Evolutionary conservation across 2,329 filamentous ascomycete species (phyloP).

Genomic region (Epicoccum nigrum): DNA sequence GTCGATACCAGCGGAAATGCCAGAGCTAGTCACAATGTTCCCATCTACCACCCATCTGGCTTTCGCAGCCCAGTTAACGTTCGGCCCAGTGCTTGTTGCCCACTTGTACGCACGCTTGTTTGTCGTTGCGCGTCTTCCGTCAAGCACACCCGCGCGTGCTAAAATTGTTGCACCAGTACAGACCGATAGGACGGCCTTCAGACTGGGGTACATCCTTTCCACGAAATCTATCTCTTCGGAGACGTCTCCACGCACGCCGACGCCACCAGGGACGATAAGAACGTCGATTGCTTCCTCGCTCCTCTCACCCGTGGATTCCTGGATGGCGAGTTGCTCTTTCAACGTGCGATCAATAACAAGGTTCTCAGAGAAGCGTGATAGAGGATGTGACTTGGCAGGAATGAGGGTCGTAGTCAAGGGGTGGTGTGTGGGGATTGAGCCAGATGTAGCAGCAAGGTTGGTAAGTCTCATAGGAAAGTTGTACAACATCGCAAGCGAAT

Average conservation of each 20-base stretch:
- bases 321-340: slow-evolving; percentile 22
- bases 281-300: slow-evolving; percentile 53
- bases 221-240: slow-evolving; percentile 55
- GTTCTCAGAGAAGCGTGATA: slow-evolving; percentile 27
- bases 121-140: slow-evolving; percentile 66
- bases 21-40: slow-evolving; percentile 69
- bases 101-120: slow-evolving; percentile 64
- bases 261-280: slow-evolving; percentile 69
- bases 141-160: slow-evolving; percentile 63
- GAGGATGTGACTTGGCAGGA: slow-evolving; percentile 17
- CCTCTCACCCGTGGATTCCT: slow-evolving; percentile 15
- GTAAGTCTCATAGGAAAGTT: slow-evolving; percentile 36
- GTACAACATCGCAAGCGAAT: slow-evolving; percentile 36
- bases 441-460: slow-evolving; percentile 28
- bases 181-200: slow-evolving; percentile 65
- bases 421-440: slow-evolving; percentile 32
- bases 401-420: slow-evolving; percentile 23
- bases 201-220: slow-evolving; percentile 52
- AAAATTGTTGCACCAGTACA: slow-evolving; percentile 67
- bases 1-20: slow-evolving; percentile 69
- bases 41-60: slow-evolving; percentile 65
- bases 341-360: slow-evolving; percentile 25
- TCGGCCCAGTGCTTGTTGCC: slow-evolving; percentile 49
- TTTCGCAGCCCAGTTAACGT: slow-evolving; percentile 63
- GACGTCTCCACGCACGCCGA: slow-evolving; percentile 51